These are phyloP conservation scores for Sclerotinia trifoliorum DNA, from an alignment of 2,329 filamentous ascomycete species.

Conservation along the genomic window DNA sequence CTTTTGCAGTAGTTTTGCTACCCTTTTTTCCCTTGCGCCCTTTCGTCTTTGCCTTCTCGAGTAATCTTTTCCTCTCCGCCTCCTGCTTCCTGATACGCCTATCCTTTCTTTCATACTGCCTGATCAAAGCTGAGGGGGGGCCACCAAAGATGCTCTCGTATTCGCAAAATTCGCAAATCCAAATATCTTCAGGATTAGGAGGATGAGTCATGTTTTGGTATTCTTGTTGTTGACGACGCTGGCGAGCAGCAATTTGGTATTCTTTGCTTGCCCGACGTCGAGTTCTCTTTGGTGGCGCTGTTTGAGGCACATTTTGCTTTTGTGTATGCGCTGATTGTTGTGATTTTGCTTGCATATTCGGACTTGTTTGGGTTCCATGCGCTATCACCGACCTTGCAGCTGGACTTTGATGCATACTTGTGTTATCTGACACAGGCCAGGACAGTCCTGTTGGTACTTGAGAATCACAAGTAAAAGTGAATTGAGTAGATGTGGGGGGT, in stretches of 20 bases:
- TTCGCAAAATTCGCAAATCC: slow-evolving; percentile 98
- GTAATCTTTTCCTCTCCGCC: slow-evolving; percentile 77
- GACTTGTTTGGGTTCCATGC: slow-evolving; percentile 40
- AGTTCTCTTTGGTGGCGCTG: slow-evolving; percentile 55
- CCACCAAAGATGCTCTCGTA: slow-evolving; percentile 94
- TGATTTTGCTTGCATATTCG: slow-evolving; percentile 33
- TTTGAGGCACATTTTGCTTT: slow-evolving; percentile 40
- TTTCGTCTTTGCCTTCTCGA: slow-evolving; percentile 95
- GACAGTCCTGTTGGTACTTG: slow-evolving; percentile 77
- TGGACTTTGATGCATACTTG: slow-evolving; percentile 33
- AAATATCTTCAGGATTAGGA: slow-evolving; percentile 70
- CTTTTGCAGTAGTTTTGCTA: slow-evolving; percentile 51
- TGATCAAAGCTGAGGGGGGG: slow-evolving; percentile 79
- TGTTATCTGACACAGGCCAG: slow-evolving; percentile 58
- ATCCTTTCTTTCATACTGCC: slow-evolving; percentile 93
- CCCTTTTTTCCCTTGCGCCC: slow-evolving; percentile 85
- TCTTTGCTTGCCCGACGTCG: slow-evolving; percentile 68
- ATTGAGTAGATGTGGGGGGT: slow-evolving; percentile 76
- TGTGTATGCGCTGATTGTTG: slow-evolving; percentile 42
- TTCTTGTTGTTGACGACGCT: slow-evolving; percentile 74
- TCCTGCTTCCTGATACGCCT: slow-evolving; percentile 78
- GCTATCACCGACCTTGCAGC: slow-evolving; percentile 35
- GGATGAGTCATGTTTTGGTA: slow-evolving; percentile 75
- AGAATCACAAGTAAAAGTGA: slow-evolving; percentile 94
- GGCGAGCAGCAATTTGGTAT: slow-evolving; percentile 70